Base-by-base conservation (phyloP, 257 asterid genomes). In the Solanum sparsipilum region DNA sequence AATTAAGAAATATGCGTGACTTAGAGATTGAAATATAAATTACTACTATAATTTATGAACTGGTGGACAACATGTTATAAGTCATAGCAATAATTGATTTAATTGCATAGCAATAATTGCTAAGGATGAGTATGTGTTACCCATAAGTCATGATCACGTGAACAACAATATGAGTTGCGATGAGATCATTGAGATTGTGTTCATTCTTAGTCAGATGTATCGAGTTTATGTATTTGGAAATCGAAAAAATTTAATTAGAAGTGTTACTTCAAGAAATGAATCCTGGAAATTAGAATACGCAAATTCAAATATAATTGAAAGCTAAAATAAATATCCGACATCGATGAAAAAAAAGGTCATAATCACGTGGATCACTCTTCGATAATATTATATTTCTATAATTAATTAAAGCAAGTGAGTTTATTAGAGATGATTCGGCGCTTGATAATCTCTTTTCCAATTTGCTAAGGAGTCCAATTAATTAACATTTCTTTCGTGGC, bases 161-260 rank as follows among this genome's bases (percentile, higher is more conserved):
- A 68, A 68, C 11, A 56, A 18, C 7, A 5, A 65, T 9, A 9
- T 27, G 5, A 13, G 4, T 68, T 68, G 35, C 31, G 0, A 13
- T 12, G 3, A 6, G 9, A 27, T 27, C 0, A 13, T 27, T 12
- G 0, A 25, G 0, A 27, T 68, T 6, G 5, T 13, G 29, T 13
- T 12, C 16, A 25, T 8, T 0, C 4, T 67, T 67, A 13, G 13
- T 27, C 2, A 6, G 4, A 65, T 23, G 0, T n/a, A 23, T 65
- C 0, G 1, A 0, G 0, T 20, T 9, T 4, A 23, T 23, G 0
- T 9, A 0, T 63, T 23, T 9, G 13, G 0, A 9, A 63, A 63
- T 9, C 0, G 0, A 63, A 58, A 58, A 8, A 7, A 21, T 3
- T 20, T 0, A 20, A 0, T 58, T 21, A 9, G 0, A 9, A 10